Conservation (phyloP, 179 eudicot species). For the Actinidia arguta region DNA sequence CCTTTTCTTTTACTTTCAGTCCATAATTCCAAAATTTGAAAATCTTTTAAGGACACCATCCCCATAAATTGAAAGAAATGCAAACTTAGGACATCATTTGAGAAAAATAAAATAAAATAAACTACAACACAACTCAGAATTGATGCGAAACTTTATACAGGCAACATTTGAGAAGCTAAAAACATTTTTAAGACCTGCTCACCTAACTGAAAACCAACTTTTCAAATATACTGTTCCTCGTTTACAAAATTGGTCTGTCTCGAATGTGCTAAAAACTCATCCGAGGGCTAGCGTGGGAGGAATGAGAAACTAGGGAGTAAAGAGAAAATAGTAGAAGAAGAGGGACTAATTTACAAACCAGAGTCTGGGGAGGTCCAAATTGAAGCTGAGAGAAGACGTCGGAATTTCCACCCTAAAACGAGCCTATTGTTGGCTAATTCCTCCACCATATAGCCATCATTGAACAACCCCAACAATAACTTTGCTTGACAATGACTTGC, state of each 20-base stretch:
- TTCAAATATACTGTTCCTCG: background rate
- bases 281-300: background rate
- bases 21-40: no score
- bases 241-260: background rate
- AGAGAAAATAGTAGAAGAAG: background rate
- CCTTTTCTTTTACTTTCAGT: no score
- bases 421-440: slow-evolving; percentile 45
- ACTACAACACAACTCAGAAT: background rate
- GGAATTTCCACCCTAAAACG: slow-evolving; percentile 58
- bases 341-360: slow-evolving; percentile 19
- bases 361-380: slow-evolving; percentile 43
- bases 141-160: background rate
- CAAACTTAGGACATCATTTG: background rate
- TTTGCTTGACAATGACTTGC: slow-evolving; percentile 67
- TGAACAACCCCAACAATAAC: slow-evolving; percentile 51
- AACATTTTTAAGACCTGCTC: background rate
- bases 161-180: no score
- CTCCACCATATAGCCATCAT: slow-evolving; percentile 65
- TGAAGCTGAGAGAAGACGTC: slow-evolving; percentile 58
- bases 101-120: no score
- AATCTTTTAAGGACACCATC: no score
- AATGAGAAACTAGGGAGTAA: no score
- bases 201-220: background rate
- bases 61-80: no score
- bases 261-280: background rate